Percentiles rank a stretch among this genome's conserved stretches.
Conservation (phyloP, 176 grass and related monocot genomes). For the Carex littledalei region DNA sequence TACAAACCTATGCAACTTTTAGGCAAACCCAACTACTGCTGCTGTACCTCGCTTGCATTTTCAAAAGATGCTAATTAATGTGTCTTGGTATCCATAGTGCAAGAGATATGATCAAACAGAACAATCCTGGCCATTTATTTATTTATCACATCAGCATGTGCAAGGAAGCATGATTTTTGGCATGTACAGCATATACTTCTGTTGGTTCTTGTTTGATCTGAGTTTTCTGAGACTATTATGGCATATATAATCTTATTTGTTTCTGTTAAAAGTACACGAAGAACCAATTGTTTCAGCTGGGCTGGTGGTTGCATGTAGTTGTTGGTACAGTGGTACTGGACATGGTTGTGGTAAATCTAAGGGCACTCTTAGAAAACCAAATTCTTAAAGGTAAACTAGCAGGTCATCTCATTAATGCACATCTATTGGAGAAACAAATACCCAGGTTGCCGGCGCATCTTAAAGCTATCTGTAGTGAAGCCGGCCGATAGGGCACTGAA, state of each 20-base stretch:
- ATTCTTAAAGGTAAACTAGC: not conserved
- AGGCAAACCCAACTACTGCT: no score
- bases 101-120: slow-evolving; percentile 87
- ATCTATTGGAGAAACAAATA: slow-evolving; percentile 17
- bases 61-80: slow-evolving; percentile 84
- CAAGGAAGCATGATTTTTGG: not conserved
- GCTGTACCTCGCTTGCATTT: slow-evolving; percentile 47
- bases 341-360: not conserved
- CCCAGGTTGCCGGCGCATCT: slow-evolving; percentile 86
- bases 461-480: slow-evolving; percentile 67
- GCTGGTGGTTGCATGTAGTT: not conserved
- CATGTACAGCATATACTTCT: not conserved
- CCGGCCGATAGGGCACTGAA: slow-evolving; percentile 54
- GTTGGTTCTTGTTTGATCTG: not conserved
- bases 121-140: slow-evolving; percentile 60
- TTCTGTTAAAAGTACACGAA: not conserved
- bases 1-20: no score
- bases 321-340: not conserved
- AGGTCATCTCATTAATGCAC: not conserved
- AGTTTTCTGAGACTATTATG: not conserved
- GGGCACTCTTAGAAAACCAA: not conserved
- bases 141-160: slow-evolving; percentile 2
- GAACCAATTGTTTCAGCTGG: not conserved
- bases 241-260: not conserved
- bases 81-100: slow-evolving; percentile 98